phyloP scores from a whole-genome alignment of 768 basidiomycete genomes.

The Sarcodon sp. region DNA sequence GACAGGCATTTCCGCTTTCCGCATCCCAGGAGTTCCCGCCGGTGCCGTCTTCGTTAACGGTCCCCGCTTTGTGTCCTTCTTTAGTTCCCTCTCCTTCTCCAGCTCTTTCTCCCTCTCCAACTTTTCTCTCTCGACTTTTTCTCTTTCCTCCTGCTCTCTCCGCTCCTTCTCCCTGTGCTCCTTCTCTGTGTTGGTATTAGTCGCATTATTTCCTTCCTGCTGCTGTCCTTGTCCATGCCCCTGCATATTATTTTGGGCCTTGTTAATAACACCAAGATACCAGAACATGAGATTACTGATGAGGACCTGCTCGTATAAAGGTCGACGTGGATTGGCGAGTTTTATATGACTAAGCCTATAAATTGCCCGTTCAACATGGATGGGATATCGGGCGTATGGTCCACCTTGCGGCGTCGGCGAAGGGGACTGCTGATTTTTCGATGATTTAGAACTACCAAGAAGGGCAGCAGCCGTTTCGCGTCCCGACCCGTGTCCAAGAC shows the following conservation, averaged over 20 bases:
- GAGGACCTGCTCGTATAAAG: conserved; percentile 92
- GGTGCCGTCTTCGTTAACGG: conserved; percentile 57
- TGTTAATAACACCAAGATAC: conserved; percentile 97
- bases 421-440: conserved; percentile 42
- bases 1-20: conserved; percentile 78
- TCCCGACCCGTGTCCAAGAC: conserved; percentile 27
- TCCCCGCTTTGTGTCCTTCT: conserved; percentile 26
- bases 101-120: conserved; percentile 11
- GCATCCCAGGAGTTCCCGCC: conserved; percentile 33
- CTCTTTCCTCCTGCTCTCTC: conserved; percentile 26
- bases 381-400: conserved; percentile 76
- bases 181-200: conserved; percentile 19
- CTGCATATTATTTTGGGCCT: conserved; percentile 33
- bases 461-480: conserved; percentile 82
- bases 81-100: conserved; percentile 33
- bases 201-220: conserved; percentile 7
- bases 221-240: conserved; percentile 3
- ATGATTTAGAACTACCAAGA: conserved; percentile 73
- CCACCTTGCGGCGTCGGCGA: conserved; percentile 47
- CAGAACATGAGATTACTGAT: conserved; percentile 97
- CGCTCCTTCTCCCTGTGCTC: conserved; percentile 21
- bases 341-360: conserved; percentile 98
- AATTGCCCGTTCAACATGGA: conserved; percentile 96
- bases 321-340: conserved; percentile 90
- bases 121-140: conserved; percentile 19